Conservation (phyloP, 2,329 filamentous ascomycete genomes). For the Paecilomyces formosus region DNA sequence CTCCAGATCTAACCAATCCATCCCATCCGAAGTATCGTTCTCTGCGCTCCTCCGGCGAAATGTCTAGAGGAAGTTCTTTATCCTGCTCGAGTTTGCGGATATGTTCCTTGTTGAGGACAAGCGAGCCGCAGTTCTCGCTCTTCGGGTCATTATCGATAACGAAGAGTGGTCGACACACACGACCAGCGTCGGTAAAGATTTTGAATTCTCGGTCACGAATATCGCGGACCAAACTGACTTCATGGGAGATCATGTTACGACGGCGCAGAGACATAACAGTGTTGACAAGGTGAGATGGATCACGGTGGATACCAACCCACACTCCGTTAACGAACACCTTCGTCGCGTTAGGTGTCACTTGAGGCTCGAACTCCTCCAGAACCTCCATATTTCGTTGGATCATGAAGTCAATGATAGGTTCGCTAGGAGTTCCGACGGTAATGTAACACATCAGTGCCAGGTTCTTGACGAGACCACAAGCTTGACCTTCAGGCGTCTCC, state of each 20-base stretch:
- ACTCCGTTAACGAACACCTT: slow-evolving; percentile 98
- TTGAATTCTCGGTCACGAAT: slow-evolving; percentile 97
- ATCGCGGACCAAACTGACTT: slow-evolving; percentile 91
- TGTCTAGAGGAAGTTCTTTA: slow-evolving; percentile 54
- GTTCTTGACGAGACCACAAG: slow-evolving; percentile 97
- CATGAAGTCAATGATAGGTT: slow-evolving; percentile 92
- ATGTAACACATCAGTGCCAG: slow-evolving; percentile 97
- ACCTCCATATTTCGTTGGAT: slow-evolving; percentile 93
- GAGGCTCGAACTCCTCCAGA: slow-evolving; percentile 86
- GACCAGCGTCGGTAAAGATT: slow-evolving; percentile 93
- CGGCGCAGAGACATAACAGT: slow-evolving; percentile 71
- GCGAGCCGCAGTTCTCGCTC: slow-evolving; percentile 64
- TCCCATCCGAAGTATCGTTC: slow-evolving; percentile 75
- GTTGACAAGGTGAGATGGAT: slow-evolving; percentile 76
- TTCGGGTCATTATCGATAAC: slow-evolving; percentile 81
- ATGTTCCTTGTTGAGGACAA: slow-evolving; percentile 80
- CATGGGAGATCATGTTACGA: slow-evolving; percentile 75
- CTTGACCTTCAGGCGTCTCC: slow-evolving; percentile 95
- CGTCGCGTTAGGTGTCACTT: slow-evolving; percentile 80
- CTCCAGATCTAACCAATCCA: slow-evolving; percentile 72
- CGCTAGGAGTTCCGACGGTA: slow-evolving; percentile 84
- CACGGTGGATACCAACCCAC: slow-evolving; percentile 92
- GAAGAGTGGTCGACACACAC: slow-evolving; percentile 89
- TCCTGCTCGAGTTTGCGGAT: slow-evolving; percentile 70
- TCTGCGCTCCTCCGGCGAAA: slow-evolving; percentile 51